phyloP scores from a whole-genome alignment of 2,329 filamentous ascomycete species.

The Cladosporium austrohemisphaericum region DNA sequence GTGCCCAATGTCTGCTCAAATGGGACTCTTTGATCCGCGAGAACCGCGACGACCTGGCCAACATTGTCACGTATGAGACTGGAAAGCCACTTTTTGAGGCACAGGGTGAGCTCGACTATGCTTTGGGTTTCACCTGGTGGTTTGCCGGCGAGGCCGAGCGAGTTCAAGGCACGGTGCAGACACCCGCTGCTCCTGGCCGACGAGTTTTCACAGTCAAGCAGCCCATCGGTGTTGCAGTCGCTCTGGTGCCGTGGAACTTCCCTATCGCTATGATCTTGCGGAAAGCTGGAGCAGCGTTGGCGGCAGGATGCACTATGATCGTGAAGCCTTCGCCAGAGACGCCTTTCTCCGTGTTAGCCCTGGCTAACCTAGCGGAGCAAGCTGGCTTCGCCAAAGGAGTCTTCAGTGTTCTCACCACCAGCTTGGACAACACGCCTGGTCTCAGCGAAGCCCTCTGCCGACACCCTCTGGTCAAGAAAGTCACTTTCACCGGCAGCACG shows the following conservation, averaged over 20 bases:
- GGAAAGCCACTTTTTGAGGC: conserved; percentile 52
- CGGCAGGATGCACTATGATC: conserved; percentile 71
- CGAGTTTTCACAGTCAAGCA: conserved; percentile 71
- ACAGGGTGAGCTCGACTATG: conserved; percentile 53
- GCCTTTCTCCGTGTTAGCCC: conserved; percentile 53
- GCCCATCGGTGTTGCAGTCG: conserved; percentile 64
- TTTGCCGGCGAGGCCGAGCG: conserved; percentile 59
- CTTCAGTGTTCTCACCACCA: conserved; percentile 59
- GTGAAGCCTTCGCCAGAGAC: conserved; percentile 68
- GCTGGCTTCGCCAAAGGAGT: conserved; percentile 59
- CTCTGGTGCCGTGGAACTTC: conserved; percentile 69
- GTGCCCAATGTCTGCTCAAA: conserved; percentile 60
- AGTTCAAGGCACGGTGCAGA: conserved; percentile 59
- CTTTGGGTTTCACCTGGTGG: conserved; percentile 54
- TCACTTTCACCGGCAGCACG: conserved; percentile 59
- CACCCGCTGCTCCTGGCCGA: conserved; percentile 58
- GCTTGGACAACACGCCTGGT: conserved; percentile 52
- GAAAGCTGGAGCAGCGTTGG: conserved; percentile 64
- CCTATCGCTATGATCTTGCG: conserved; percentile 55
- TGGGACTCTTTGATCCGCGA: conserved; percentile 64
- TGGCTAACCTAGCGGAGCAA: conserved; percentile 52
- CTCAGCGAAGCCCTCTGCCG: conserved; percentile 54
- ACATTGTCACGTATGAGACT: conserved; percentile 59
- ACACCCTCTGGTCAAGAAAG: conserved; percentile 59
- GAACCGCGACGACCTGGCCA: conserved; percentile 59